These are phyloP conservation scores for Paecilomyces sp. DNA, from an alignment of 2,329 filamentous ascomycete genomes.

Conservation along the genomic window DNA sequence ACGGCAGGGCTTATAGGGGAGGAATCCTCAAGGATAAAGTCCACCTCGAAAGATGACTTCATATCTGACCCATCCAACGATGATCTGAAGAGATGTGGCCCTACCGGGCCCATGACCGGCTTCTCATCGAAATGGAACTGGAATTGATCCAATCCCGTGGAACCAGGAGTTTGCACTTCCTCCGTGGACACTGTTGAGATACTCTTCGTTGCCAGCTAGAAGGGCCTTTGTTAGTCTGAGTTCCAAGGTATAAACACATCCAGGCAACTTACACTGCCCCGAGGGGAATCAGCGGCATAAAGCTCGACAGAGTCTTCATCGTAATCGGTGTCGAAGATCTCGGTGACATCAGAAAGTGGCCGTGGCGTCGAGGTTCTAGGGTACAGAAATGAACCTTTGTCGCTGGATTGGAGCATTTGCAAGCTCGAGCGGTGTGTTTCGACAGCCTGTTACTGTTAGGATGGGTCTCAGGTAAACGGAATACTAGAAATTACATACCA, in stretches of 20 bases:
- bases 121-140: slow-evolving; percentile 53
- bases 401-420: slow-evolving; percentile 12
- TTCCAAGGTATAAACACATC: not conserved
- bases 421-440: slow-evolving; percentile 2
- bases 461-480: not conserved
- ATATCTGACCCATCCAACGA: slow-evolving; percentile 20
- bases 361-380: slow-evolving; percentile 9
- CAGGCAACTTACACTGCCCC: slow-evolving; percentile 11
- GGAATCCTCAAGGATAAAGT: slow-evolving; percentile 10
- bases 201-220: slow-evolving; percentile 63
- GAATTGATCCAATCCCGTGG: slow-evolving; percentile 55
- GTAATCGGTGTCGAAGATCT: slow-evolving; percentile 28
- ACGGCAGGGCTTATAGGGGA: slow-evolving; percentile 6
- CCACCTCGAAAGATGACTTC: slow-evolving; percentile 11
- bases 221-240: not conserved
- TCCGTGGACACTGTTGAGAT: slow-evolving; percentile 84
- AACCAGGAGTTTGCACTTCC: slow-evolving; percentile 70
- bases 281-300: slow-evolving; percentile 12
- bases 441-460: not conserved
- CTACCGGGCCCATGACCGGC: slow-evolving; percentile 70
- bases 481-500: not conserved
- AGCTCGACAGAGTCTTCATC: slow-evolving; percentile 21
- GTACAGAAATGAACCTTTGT: slow-evolving; percentile 11
- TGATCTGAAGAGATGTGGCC: slow-evolving; percentile 79
- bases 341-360: slow-evolving; percentile 24